Evolutionary conservation across 192 early-diverging fungal genomes (phyloP), one percentile per base, ranked within the genome.

Genomic region (Gryganskiella cystojenkinii): DNA sequence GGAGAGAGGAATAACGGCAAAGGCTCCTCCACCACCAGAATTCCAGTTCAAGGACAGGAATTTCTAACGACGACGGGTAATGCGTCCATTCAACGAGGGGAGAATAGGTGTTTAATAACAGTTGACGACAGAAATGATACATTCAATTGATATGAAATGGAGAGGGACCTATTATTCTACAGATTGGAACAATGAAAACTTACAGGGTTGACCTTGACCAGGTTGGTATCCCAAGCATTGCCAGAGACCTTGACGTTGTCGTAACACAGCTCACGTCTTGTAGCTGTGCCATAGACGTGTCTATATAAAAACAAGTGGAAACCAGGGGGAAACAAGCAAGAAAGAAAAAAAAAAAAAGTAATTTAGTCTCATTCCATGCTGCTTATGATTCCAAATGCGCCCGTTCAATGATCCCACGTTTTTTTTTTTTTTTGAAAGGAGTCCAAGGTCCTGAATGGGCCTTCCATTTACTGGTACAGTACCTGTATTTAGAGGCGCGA

Each of bases 141-240:
- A n/a, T n/a, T n/a, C n/a, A n/a, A n/a, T n/a, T n/a, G n/a, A n/a
- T n/a, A n/a, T n/a, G n/a, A n/a, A n/a, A n/a, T n/a, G n/a, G n/a
- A n/a, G n/a, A n/a, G n/a, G n/a, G n/a, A n/a, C n/a, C n/a, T n/a
- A n/a, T n/a, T n/a, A n/a, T n/a, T n/a, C n/a, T n/a, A n/a, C n/a
- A n/a, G n/a, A n/a, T n/a, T n/a, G n/a, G n/a, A n/a, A n/a, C n/a
- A 63, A 54, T 19, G 34, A 62, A 20, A 22, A 80, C 82, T 85
- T 79, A 95, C 91, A 64, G 95, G 92, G 90, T 99, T 99, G 60
- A 92, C 93, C 57, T 94, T 90, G 70, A 98, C 92, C 65, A 96
- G 86, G 87, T 99, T 99, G 76, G 95, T 99, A 82, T 99, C 98
- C 96, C 96, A 98, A 14, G 98, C 97, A 64, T 87, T 93, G 54